Evolutionary conservation across 495 filamentous ascomycete species (phyloP).

Genomic region (Amorphotheca resinae): DNA sequence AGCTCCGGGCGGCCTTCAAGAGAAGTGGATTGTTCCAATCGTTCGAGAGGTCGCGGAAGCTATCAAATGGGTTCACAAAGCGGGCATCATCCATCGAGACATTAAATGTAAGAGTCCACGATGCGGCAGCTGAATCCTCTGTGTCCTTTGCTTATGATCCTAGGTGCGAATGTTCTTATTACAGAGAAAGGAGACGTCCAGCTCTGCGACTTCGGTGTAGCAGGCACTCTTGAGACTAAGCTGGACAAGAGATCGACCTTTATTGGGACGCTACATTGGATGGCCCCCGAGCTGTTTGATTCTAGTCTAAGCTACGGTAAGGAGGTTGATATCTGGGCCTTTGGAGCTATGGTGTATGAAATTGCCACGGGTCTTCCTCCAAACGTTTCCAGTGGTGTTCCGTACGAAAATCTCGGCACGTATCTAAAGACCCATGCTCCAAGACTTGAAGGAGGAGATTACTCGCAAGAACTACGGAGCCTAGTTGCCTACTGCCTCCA

Average conservation of each 20-base stretch:
- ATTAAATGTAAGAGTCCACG: conserved; percentile 83
- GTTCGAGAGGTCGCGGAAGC: conserved; percentile 77
- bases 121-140: too few species aligned
- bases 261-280: conserved; percentile 92
- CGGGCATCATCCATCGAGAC: conserved; percentile 90
- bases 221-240: conserved; percentile 72
- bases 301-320: conserved; percentile 43
- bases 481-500: conserved; percentile 73
- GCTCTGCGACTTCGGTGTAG: conserved; percentile 93
- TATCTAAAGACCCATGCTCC: conserved; percentile 50
- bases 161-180: conserved; percentile 80
- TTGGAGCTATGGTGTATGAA: conserved; percentile 85
- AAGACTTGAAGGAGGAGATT: conserved; percentile 62
- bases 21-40: conserved; percentile 84
- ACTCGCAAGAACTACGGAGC: conserved; percentile 58
- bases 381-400: conserved; percentile 38
- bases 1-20: conserved; percentile 62
- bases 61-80: conserved; percentile 75
- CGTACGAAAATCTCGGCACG: conserved; percentile 39
- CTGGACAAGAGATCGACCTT: conserved; percentile 82
- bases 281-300: conserved; percentile 80
- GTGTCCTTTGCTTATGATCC: too few species aligned
- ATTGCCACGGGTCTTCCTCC: conserved; percentile 85
- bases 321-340: conserved; percentile 90
- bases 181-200: conserved; percentile 78